A percentile compares a stretch with the other conserved stretches of the same genome.
Conservation (phyloP, 2,329 filamentous ascomycete genomes). For the Venturia carpophila region DNA sequence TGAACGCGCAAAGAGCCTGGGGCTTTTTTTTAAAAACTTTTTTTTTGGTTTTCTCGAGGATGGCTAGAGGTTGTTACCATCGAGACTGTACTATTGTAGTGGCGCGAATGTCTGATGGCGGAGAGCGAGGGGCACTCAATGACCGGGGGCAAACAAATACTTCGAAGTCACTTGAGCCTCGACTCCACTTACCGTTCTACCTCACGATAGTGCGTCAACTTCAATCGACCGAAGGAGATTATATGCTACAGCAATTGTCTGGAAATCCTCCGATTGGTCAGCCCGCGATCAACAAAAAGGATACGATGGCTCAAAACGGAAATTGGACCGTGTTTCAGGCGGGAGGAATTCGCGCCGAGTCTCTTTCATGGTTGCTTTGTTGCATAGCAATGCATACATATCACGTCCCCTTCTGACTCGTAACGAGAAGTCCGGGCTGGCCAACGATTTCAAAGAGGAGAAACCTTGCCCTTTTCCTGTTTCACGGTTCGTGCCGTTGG, state of each 20-base stretch:
- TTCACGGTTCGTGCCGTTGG: conserved; percentile 4
- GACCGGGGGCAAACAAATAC: too few species aligned
- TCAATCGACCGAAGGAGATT: background rate
- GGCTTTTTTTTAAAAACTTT: too few species aligned
- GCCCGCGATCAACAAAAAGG: background rate
- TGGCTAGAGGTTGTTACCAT: too few species aligned
- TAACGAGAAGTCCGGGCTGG: background rate
- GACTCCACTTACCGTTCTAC: too few species aligned
- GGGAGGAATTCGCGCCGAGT: background rate
- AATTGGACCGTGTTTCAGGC: background rate
- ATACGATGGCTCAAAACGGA: background rate
- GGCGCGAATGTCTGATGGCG: too few species aligned
- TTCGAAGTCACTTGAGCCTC: background rate
- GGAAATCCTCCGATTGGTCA: background rate
- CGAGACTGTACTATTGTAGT: too few species aligned
- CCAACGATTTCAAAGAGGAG: background rate
- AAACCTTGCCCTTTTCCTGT: background rate
- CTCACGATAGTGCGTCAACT: background rate
- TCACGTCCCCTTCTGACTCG: background rate
- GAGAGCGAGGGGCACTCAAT: too few species aligned
- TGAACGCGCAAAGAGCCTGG: too few species aligned
- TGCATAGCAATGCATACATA: background rate
- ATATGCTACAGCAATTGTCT: background rate
- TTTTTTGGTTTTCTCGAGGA: too few species aligned
- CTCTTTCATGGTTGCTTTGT: background rate